phyloP scores from a whole-genome alignment of 352 stramenopile genomes.

The Bremia lactucae region DNA sequence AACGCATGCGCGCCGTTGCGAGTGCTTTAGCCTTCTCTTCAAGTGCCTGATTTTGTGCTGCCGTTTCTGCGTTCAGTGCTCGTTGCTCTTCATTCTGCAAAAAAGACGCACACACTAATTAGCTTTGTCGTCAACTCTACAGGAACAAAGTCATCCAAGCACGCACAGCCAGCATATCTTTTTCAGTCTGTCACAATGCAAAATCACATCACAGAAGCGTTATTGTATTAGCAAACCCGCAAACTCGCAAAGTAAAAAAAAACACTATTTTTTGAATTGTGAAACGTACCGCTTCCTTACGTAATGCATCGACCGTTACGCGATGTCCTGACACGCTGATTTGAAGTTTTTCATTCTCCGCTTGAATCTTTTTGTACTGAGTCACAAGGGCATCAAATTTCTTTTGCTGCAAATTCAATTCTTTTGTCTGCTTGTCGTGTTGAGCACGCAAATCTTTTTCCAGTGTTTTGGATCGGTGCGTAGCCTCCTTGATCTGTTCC shows the following conservation, averaged over 20 bases:
- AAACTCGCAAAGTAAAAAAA: not conserved
- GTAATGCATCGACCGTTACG: slow-evolving; percentile 55
- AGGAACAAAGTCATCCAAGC: not conserved
- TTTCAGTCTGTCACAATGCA: slow-evolving; percentile 53
- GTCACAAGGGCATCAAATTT: slow-evolving; percentile 70
- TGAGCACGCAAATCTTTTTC: slow-evolving; percentile 64
- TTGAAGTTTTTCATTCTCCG: slow-evolving; percentile 75
- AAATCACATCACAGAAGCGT: slow-evolving; percentile 5
- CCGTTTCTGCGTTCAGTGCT: slow-evolving; percentile 73
- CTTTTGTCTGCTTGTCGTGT: slow-evolving; percentile 66
- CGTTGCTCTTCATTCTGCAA: slow-evolving; percentile 81
- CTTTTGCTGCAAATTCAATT: slow-evolving; percentile 60
- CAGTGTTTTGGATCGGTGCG: slow-evolving; percentile 45
- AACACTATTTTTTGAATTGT: too few relatives aligned
- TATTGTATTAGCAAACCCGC: slow-evolving; percentile 1
- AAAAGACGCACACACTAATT: not conserved
- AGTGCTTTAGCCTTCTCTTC: slow-evolving; percentile 84
- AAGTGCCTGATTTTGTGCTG: slow-evolving; percentile 70
- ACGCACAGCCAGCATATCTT: slow-evolving; percentile 74
- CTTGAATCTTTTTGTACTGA: slow-evolving; percentile 74
- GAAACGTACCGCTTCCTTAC: slow-evolving; percentile 79
- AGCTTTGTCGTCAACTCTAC: not conserved
- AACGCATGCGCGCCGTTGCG: slow-evolving; percentile 78
- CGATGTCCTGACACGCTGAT: slow-evolving; percentile 48
- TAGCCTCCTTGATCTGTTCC: slow-evolving; percentile 82